phyloP scores from a whole-genome alignment of 495 filamentous ascomycete species.

The Penicillium cosmopolitanum region DNA sequence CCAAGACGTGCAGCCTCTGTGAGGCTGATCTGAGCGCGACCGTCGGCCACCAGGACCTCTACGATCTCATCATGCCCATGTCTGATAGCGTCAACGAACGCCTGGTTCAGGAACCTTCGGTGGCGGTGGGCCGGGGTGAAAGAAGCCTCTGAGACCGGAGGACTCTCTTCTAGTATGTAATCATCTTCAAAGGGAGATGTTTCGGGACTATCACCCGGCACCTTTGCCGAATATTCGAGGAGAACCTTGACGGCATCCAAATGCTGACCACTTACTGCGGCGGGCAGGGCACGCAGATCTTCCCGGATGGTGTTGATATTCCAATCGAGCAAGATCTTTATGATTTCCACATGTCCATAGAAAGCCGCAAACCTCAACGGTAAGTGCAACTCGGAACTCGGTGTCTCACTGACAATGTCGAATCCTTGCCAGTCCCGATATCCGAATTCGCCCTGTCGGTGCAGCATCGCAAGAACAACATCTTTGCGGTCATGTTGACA shows the following conservation, averaged over 20 bases:
- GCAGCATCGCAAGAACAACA: background rate
- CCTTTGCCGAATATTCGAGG: background rate
- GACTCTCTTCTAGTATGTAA: background rate
- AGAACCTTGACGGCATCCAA: background rate
- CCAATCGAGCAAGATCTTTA: constrained; percentile 1
- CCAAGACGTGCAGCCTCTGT: background rate
- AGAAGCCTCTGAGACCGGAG: background rate
- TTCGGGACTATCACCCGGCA: background rate
- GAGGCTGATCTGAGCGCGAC: background rate
- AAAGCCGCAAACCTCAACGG: background rate
- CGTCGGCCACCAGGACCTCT: background rate
- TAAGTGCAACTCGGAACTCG: background rate
- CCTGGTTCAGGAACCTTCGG: background rate
- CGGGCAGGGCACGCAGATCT: background rate
- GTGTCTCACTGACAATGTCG: background rate
- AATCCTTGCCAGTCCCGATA: background rate
- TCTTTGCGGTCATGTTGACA: background rate
- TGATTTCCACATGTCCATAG: background rate
- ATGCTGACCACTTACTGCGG: background rate
- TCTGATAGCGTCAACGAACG: background rate
- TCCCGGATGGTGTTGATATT: background rate
- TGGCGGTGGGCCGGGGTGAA: background rate
- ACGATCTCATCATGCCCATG: background rate
- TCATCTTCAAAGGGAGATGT: background rate
- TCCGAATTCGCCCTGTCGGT: background rate